These are phyloP conservation scores for Fusarium sp. DNA, from an alignment of 2,329 filamentous ascomycete genomes.

Conservation along the genomic window DNA sequence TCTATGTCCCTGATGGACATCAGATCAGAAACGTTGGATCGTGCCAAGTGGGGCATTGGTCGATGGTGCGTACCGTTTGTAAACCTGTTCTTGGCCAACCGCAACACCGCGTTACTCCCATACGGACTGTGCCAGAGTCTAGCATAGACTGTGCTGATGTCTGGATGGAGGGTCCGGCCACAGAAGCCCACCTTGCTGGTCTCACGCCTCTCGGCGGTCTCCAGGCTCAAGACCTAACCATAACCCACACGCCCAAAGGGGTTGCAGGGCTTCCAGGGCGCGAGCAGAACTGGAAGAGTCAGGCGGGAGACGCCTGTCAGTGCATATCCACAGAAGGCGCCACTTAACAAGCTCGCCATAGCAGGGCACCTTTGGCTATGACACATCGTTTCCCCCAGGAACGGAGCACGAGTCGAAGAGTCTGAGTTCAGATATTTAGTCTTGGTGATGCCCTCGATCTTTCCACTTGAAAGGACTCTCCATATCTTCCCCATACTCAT, in stretches of 20 bases:
- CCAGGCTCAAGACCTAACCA: constrained; percentile 32
- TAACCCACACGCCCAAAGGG: constrained; percentile 41
- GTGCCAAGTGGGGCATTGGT: constrained; percentile 25
- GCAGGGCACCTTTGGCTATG: constrained; percentile 46
- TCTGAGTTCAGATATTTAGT: constrained; percentile 45
- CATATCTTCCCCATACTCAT: constrained; percentile 41
- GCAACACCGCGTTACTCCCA: constrained; percentile 6
- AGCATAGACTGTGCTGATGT: constrained; percentile 30
- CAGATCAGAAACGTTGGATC: constrained; percentile 40
- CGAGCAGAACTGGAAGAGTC: constrained; percentile 41
- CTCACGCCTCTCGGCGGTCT: constrained; percentile 37
- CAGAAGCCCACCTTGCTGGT: constrained; percentile 31
- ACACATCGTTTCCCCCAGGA: constrained; percentile 46
- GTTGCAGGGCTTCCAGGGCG: constrained; percentile 34
- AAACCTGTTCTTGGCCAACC: constrained; percentile 23
- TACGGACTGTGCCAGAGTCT: constrained; percentile 20
- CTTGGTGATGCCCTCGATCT: constrained; percentile 42
- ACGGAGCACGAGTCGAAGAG: constrained; percentile 34
- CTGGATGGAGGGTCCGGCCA: constrained; percentile 14
- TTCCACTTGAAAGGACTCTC: constrained; percentile 37
- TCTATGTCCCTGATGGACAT: constrained; percentile 22
- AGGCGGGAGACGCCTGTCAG: constrained; percentile 44
- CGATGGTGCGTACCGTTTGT: constrained; percentile 29
- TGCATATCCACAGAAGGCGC: constrained; percentile 41
- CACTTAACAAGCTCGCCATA: constrained; percentile 49